These are phyloP conservation scores for Trichoderma breve DNA, from an alignment of 2,329 filamentous ascomycete species.

Conservation along the genomic window DNA sequence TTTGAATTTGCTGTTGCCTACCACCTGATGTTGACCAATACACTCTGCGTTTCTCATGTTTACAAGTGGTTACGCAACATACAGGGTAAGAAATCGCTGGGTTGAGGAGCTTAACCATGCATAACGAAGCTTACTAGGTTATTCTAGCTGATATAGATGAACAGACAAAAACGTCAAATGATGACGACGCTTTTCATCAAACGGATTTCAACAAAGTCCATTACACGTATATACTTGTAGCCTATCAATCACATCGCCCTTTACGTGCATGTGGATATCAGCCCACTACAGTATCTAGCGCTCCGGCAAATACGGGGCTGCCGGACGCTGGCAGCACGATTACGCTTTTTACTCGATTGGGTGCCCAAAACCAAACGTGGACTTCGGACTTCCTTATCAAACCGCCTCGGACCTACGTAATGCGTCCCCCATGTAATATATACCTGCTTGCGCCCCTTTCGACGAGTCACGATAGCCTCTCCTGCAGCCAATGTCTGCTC, in stretches of 20 bases:
- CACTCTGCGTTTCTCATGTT: background rate
- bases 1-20: background rate
- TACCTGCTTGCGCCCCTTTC: slow-evolving; percentile 7
- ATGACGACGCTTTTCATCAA: background rate
- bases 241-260: background rate
- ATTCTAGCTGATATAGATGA: background rate
- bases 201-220: background rate
- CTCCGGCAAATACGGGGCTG: slow-evolving; percentile 11
- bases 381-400: background rate
- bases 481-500: slow-evolving; percentile 11
- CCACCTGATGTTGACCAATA: background rate
- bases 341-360: slow-evolving; percentile 1
- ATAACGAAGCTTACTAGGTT: background rate
- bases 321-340: background rate
- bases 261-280: slow-evolving; percentile 5
- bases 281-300: background rate
- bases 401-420: slow-evolving; percentile 13
- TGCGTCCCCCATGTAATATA: slow-evolving; percentile 6
- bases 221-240: background rate
- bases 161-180: background rate
- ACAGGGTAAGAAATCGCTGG: background rate
- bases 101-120: background rate
- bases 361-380: background rate
- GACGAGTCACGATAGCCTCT: background rate
- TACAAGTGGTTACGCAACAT: background rate